Evolutionary conservation across 768 basidiomycete species (phyloP), one percentile per base, ranked within the genome.

Genomic region (Pholiota conissans): DNA sequence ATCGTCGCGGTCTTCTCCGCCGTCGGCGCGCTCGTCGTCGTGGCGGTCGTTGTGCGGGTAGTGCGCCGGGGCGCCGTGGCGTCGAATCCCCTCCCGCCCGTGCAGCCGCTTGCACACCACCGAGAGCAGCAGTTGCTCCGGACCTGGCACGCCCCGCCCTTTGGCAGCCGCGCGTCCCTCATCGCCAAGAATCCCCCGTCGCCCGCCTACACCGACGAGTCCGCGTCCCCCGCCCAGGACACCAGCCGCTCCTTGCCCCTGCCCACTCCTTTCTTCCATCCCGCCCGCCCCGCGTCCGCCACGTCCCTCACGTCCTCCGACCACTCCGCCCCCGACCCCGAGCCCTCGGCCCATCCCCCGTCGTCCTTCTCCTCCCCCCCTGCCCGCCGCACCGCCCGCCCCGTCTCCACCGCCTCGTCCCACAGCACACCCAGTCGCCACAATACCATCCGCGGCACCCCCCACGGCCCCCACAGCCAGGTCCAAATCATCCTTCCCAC

Each of bases 401-500:
- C 79, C 13, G 59, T 70, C 18, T 79, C 78, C 22, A 67, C 74
- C 32, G 68, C 74, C 1, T 80, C 80, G 6, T 70, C 67, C 16
- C 56, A 63, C 40, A 71, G 70, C 50, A 73, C 72, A 63, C 58
- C 63, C 65, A 57, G 69, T 8, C 73, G 71, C 54, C 73, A 73
- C 34, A 72, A 71, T 58, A 76, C 73, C 24, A 65, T 84, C 24
- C 78, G 82, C 16, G 87, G 87, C 30, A 69, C 79, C 1, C 88
- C 89, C 20, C 89, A 91, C 65, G 75, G 77, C 5, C 82, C 79
- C 0, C 79, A 82, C 56, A 86, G 77, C 66, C 79, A 79, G 54
- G 71, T 91, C 52, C 83, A 90, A 63, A 84, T 91, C 52, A 71
- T 92, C 14, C 74, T 90, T 3, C 90, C 90, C 0, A 69, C 81